Conservation (phyloP, 768 basidiomycete species). For the Kockovaella imperatae region DNA sequence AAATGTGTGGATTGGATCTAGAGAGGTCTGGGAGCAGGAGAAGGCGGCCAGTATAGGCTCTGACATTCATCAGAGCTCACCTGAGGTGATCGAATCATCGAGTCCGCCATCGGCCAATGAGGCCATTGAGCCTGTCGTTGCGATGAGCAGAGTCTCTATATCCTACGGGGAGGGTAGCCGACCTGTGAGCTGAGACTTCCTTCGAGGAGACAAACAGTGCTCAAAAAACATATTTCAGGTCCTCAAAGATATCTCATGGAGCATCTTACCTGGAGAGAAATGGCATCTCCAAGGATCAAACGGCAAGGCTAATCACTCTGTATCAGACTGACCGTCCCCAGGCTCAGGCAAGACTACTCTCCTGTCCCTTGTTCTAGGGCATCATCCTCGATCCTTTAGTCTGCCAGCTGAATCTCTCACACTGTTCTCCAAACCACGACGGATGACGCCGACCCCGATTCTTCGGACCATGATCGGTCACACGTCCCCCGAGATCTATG, state of each 20-base stretch:
- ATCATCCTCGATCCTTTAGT: conserved; percentile 90
- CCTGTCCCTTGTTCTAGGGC: conserved; percentile 78
- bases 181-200: conserved; percentile 5
- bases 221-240: conserved; percentile 50
- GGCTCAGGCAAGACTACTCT: conserved; percentile 95
- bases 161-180: conserved; percentile 58
- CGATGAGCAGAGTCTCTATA: conserved; percentile 62
- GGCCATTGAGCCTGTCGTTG: conserved; percentile 50
- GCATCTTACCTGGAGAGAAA: conserved; percentile 67
- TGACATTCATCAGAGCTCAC: conserved; percentile 2
- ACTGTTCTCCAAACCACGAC: conserved; percentile 60
- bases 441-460: conserved; percentile 59
- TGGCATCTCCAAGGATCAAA: conserved; percentile 90
- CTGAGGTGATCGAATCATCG: background rate
- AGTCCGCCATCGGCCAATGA: too few relatives aligned
- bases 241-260: conserved; percentile 71
- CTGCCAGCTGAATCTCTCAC: conserved; percentile 52
- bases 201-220: background rate
- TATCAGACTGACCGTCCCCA: conserved; percentile 31
- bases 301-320: conserved; percentile 50
- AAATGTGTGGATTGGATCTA: conserved; percentile 52
- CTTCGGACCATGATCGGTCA: conserved; percentile 64
- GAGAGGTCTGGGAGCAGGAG: conserved; percentile 45
- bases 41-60: background rate
- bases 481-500: conserved; percentile 80